Evolutionary conservation across 2,329 filamentous ascomycete species (phyloP), one percentile per base, ranked within the genome.

Genomic region (Diaporthe vaccinii): DNA sequence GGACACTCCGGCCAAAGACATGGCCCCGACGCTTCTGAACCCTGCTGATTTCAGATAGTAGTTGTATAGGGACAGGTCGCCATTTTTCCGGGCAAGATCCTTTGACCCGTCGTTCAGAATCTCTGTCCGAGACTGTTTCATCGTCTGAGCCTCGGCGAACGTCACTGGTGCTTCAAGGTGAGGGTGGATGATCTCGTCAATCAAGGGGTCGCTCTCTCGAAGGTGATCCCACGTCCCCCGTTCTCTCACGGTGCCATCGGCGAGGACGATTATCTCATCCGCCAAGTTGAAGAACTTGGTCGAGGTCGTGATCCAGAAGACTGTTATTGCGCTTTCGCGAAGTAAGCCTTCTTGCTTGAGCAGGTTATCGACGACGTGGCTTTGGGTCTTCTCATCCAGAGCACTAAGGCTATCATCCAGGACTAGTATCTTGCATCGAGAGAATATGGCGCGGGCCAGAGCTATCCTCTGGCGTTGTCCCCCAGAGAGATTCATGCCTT

Each of bases 221-320:
- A 87, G 78, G 3, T 82, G 79, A 8, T 83, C 79, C 80, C 85
- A 87, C 15, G 75, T 76, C 2, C 86, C 86, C 76, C 85, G 84
- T 39, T 86, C 82, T 12, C 78, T 74, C 10, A 88, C 82, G 0
- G 77, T 79, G 2, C 81, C 81, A 61, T 82, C 61, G 57, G 82
- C 81, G 1, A 89, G 81, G 5, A 86, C 79, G 22, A 88, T 76
- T 15, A 89, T 79, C 8, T 85, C 80, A 77, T 88, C 85, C 12
- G 84, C 84, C 8, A 85, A 76, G 25, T 82, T 79, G 17, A 88
- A 84, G 69, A 84, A 81, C 41, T 83, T 79, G 3, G 81, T 82
- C 81, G 34, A n/a, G n/a, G 83, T 84, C 2, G 80, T 81, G 6
- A 82, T 78, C 34, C 83, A 78, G 4, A 86, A 9, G 0, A 85